Conservation (phyloP, 2,329 filamentous ascomycete genomes). For the Microcyclosporella mali region DNA sequence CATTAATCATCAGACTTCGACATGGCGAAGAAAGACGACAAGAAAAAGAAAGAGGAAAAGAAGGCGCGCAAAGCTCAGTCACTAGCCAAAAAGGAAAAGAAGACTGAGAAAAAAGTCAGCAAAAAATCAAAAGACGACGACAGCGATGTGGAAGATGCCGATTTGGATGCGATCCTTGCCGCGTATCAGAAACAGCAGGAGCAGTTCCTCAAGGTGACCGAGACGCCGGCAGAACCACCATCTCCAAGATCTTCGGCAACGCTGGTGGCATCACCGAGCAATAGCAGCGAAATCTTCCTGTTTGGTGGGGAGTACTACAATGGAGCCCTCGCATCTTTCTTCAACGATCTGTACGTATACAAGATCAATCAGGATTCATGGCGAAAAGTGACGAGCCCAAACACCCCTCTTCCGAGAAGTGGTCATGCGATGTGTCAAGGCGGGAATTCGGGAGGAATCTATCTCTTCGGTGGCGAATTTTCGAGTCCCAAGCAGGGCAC, state of each 20-base stretch:
- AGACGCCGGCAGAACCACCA: slow-evolving; percentile 66
- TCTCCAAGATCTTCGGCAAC: slow-evolving; percentile 72
- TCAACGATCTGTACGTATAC: slow-evolving; percentile 61
- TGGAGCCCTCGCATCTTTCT: slow-evolving; percentile 71
- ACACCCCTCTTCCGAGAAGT: slow-evolving; percentile 80
- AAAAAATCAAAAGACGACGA: slow-evolving; percentile 67
- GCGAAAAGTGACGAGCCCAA: slow-evolving; percentile 83
- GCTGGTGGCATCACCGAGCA: slow-evolving; percentile 76
- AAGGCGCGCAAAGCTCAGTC: slow-evolving; percentile 43
- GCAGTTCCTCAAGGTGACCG: slow-evolving; percentile 88
- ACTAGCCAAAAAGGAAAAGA: slow-evolving; percentile 76
- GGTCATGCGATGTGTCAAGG: slow-evolving; percentile 94
- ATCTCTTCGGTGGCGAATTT: slow-evolving; percentile 94
- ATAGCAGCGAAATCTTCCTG: slow-evolving; percentile 79
- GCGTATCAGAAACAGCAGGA: slow-evolving; percentile 90
- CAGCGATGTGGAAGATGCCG: slow-evolving; percentile 85
- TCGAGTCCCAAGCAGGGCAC: slow-evolving; percentile 88
- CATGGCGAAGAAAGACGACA: slow-evolving; percentile 52
- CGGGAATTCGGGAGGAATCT: slow-evolving; percentile 77
- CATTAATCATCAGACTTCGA: slow-evolving; percentile 5
- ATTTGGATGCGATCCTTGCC: slow-evolving; percentile 86
- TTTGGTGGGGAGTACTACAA: slow-evolving; percentile 97
- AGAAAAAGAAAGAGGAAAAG: slow-evolving; percentile 35
- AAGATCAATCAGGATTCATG: slow-evolving; percentile 82
- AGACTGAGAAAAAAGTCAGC: slow-evolving; percentile 58